These are phyloP conservation scores for Aspergillus aculeatinus DNA, from an alignment of 2,329 filamentous ascomycete genomes.

Conservation along the genomic window DNA sequence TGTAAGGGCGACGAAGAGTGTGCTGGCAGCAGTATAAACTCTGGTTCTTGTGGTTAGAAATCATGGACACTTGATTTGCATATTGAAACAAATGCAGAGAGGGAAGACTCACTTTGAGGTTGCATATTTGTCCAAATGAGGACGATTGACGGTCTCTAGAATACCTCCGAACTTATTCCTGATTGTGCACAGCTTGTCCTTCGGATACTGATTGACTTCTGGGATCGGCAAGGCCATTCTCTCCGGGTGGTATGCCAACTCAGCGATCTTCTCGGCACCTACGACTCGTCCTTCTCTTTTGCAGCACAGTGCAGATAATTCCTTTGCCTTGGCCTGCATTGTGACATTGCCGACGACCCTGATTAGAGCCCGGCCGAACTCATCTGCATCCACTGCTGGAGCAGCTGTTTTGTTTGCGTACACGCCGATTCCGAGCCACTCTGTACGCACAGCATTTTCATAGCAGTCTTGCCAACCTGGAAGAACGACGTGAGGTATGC, in stretches of 20 bases:
- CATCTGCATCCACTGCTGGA: background rate
- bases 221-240: background rate
- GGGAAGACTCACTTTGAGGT: background rate
- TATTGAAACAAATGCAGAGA: background rate
- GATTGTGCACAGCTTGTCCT: background rate
- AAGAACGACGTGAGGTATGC: slow-evolving; percentile 1
- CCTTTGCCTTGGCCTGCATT: background rate
- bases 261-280: background rate
- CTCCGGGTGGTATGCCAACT: background rate
- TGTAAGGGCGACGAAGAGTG: background rate
- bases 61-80: background rate
- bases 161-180: background rate
- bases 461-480: slow-evolving; percentile 3
- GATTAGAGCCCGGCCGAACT: background rate
- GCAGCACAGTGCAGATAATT: background rate
- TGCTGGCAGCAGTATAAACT: background rate
- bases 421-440: background rate
- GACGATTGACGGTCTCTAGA: background rate
- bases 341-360: background rate
- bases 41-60: background rate
- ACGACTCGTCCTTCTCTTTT: background rate
- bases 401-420: slow-evolving; percentile 1
- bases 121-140: background rate
- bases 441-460: slow-evolving; percentile 1
- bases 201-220: background rate